These are phyloP conservation scores for Suillus plorans DNA, from an alignment of 768 basidiomycete species.

Conservation along the genomic window DNA sequence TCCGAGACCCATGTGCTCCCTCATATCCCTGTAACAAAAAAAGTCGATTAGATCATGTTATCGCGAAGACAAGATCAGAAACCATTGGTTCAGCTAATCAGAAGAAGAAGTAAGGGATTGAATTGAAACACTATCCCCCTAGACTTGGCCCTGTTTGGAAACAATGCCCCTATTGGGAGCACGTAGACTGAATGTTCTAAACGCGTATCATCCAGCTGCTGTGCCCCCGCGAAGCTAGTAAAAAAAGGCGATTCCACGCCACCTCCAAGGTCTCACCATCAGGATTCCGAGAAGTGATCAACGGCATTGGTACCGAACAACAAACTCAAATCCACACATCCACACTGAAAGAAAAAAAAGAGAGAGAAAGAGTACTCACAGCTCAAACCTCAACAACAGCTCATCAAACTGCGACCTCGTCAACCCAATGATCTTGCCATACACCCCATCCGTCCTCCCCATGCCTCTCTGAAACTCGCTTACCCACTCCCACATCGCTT, in stretches of 20 bases:
- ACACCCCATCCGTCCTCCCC: conserved; percentile 8
- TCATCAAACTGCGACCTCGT: conserved; percentile 63
- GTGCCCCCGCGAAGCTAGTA: background rate
- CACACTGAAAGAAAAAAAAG: background rate
- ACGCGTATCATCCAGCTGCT: conserved; percentile 2
- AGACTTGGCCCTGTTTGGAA: background rate
- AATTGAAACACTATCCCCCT: background rate
- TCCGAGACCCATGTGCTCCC: conserved; percentile 51
- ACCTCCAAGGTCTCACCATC: background rate
- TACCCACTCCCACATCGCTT: conserved; percentile 83
- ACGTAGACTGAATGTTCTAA: background rate
- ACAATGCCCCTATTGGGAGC: background rate
- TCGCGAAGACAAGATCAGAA: background rate
- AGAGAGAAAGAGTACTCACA: conserved; percentile 45
- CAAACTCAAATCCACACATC: background rate
- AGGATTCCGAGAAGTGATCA: background rate
- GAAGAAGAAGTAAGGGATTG: background rate
- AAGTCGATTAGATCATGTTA: conserved; percentile 4
- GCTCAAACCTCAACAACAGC: conserved; percentile 54
- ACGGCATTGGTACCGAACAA: background rate
- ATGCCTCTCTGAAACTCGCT: conserved; percentile 42
- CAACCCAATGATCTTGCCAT: conserved; percentile 43
- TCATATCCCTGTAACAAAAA: conserved; percentile 55
- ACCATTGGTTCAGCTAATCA: background rate
- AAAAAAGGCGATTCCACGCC: background rate